phyloP scores from a whole-genome alignment of 345 rosid species.

The Ceriops zippeliana region DNA sequence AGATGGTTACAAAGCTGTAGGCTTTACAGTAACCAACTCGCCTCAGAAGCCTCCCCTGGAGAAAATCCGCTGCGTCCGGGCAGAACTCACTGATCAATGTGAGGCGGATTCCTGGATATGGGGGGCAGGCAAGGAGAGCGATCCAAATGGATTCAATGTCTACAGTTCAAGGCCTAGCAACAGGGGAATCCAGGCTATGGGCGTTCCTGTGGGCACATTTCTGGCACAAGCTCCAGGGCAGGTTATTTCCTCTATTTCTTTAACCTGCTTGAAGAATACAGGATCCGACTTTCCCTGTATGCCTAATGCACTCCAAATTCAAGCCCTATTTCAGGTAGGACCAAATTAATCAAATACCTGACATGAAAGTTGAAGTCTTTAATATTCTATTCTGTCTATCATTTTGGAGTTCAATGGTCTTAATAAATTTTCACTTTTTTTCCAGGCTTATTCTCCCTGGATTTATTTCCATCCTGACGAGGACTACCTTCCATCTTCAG shows the following conservation, averaged over 20 bases:
- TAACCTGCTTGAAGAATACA: slow-evolving; percentile 61
- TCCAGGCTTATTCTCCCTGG: slow-evolving; percentile 47
- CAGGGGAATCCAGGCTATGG: slow-evolving; percentile 48
- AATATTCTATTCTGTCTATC: no score
- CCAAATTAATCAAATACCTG: no score
- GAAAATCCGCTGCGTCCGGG: slow-evolving; percentile 58
- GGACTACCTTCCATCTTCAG: slow-evolving; percentile 65
- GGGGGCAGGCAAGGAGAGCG: slow-evolving; percentile 34
- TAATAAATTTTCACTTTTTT: no score
- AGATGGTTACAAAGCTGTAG: slow-evolving; percentile 61
- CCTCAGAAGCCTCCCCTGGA: slow-evolving; percentile 64
- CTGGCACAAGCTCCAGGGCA: slow-evolving; percentile 26
- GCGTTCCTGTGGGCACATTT: slow-evolving; percentile 63
- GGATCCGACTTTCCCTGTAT: slow-evolving; percentile 39
- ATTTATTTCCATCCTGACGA: slow-evolving; percentile 79
- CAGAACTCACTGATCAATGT: slow-evolving; percentile 59
- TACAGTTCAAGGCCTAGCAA: slow-evolving; percentile 42
- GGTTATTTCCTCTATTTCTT: slow-evolving; percentile 13
- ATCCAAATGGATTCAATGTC: slow-evolving; percentile 34
- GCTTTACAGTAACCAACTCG: slow-evolving; percentile 54
- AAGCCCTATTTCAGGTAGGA: slow-evolving; percentile 30
- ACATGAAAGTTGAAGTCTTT: no score
- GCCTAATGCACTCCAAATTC: slow-evolving; percentile 58
- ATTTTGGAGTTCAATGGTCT: no score
- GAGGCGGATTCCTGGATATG: slow-evolving; percentile 52